Conservation (phyloP, 768 basidiomycete species). For the Trichaptum fuscoviolaceum region DNA sequence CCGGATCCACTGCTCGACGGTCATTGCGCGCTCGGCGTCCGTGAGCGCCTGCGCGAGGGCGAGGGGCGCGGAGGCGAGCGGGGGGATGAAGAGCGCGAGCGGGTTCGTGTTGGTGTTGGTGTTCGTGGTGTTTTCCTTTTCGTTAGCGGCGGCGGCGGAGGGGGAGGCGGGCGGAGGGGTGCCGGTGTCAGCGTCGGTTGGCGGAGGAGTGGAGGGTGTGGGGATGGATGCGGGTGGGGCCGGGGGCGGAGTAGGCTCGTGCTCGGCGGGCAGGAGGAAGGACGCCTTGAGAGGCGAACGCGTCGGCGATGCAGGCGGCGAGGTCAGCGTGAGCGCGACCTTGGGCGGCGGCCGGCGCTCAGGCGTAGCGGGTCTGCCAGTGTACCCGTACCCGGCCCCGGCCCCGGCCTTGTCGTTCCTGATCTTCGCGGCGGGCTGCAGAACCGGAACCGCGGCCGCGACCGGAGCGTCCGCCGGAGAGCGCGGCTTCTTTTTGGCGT, state of each 20-base stretch:
- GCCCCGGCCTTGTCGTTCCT: neutral
- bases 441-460: too few relatives aligned
- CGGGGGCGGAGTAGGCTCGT: slow-evolving; percentile 1
- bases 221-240: slow-evolving; percentile 9
- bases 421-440: neutral
- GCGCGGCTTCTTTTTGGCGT: neutral
- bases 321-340: neutral
- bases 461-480: neutral
- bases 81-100: slow-evolving; percentile 17
- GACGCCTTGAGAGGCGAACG: slow-evolving; percentile 6
- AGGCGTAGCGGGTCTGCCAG: neutral
- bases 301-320: slow-evolving; percentile 11
- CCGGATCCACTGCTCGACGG: slow-evolving; percentile 79
- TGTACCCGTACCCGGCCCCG: too few relatives aligned
- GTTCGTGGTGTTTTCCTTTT: slow-evolving; percentile 10
- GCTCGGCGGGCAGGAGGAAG: neutral
- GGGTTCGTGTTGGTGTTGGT: slow-evolving; percentile 14
- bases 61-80: slow-evolving; percentile 19
- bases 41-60: slow-evolving; percentile 32
- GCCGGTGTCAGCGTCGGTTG: slow-evolving; percentile 4
- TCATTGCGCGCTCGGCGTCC: slow-evolving; percentile 70
- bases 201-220: slow-evolving; percentile 6
- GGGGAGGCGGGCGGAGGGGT: neutral
- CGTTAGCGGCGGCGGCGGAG: neutral
- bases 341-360: neutral